phyloP scores from a whole-genome alignment of 73 alveolate genomes.

The Blepharisma japonicum region DNA sequence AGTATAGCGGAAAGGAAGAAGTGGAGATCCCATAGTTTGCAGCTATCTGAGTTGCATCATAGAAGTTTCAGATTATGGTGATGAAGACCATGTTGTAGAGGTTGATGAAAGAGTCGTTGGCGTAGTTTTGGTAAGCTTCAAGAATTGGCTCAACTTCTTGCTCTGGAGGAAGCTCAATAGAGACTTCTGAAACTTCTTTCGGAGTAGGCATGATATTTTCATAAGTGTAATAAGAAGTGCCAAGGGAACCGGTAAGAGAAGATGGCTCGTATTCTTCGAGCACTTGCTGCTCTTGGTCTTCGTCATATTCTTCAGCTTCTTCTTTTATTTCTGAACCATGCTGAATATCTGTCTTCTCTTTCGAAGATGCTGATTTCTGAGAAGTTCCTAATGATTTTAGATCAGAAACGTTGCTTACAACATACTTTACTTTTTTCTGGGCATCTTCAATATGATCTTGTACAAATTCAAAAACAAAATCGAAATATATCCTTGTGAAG shows the following conservation, averaged over 20 bases:
- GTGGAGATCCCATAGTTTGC: constrained; percentile 66
- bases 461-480: constrained; percentile 41
- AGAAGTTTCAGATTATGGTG: constrained; percentile 66
- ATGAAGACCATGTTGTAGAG: constrained; percentile 57
- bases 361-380: neutral
- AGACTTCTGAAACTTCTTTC: neutral
- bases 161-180: constrained; percentile 34
- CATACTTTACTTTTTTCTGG: constrained; percentile 20
- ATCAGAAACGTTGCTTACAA: neutral
- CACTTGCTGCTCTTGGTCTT: constrained; percentile 27
- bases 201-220: constrained; percentile 20
- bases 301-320: constrained; percentile 14
- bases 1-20: constrained; percentile 65
- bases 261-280: neutral
- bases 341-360: neutral
- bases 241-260: neutral
- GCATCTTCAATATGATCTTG: constrained; percentile 37
- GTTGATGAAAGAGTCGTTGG: constrained; percentile 49
- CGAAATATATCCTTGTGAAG: constrained; percentile 70
- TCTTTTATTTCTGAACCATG: neutral
- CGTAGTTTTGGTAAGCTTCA: constrained; percentile 42
- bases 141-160: constrained; percentile 60
- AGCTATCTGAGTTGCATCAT: constrained; percentile 71
- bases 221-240: constrained; percentile 10
- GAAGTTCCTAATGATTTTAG: constrained; percentile 3